Evolutionary conservation across 2,329 filamentous ascomycete genomes (phyloP).

Genomic region (Aspergillus latus): DNA sequence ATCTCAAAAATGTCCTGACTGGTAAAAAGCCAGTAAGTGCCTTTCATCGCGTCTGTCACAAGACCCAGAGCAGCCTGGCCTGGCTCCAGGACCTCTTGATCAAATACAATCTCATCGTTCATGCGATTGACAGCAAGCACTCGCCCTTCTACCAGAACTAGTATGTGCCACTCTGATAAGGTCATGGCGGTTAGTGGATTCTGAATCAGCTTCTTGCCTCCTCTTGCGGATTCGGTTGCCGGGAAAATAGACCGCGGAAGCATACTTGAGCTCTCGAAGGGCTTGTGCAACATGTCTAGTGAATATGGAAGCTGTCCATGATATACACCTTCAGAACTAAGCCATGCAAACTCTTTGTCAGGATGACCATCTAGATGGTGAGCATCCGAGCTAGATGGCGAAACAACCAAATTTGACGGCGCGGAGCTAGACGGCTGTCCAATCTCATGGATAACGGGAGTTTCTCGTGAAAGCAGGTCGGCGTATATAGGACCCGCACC

Average conservation of each 20-base stretch:
- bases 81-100: slow-evolving; percentile 78
- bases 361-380: slow-evolving; percentile 54
- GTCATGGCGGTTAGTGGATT: slow-evolving; percentile 77
- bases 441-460: slow-evolving; percentile 73
- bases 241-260: slow-evolving; percentile 72
- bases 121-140: slow-evolving; percentile 84
- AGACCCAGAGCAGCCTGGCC: slow-evolving; percentile 80
- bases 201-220: slow-evolving; percentile 63
- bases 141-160: slow-evolving; percentile 77
- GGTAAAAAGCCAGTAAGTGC: slow-evolving; percentile 97
- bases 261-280: slow-evolving; percentile 78
- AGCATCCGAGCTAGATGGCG: slow-evolving; percentile 67
- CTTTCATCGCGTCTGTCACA: slow-evolving; percentile 87
- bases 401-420: slow-evolving; percentile 69
- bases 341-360: slow-evolving; percentile 77
- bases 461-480: slow-evolving; percentile 82
- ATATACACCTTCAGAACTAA: slow-evolving; percentile 81
- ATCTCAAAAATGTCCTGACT: slow-evolving; percentile 90
- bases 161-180: slow-evolving; percentile 89
- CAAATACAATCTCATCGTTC: slow-evolving; percentile 80
- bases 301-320: slow-evolving; percentile 75
- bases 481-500: slow-evolving; percentile 83
- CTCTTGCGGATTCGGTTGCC: slow-evolving; percentile 63
- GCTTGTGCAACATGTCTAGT: slow-evolving; percentile 66
- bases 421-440: slow-evolving; percentile 59